Evolutionary conservation across 164 flowering plant genomes (phyloP).

Genomic region (Magnolia officinalis): DNA sequence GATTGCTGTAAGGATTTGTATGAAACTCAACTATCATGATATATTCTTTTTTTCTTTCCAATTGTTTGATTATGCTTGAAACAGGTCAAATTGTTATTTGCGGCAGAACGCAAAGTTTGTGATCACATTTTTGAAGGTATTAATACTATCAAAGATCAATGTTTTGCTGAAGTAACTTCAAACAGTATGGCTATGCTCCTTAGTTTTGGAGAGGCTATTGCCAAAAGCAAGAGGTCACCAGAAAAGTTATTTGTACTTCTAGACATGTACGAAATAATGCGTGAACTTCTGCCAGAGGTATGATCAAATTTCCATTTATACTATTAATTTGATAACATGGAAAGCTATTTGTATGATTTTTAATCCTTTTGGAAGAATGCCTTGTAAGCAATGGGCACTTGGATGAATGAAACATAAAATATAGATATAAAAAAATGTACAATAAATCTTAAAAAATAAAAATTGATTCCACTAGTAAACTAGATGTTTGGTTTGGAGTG

Average conservation of each 20-base stretch:
- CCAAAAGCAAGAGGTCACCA: constrained; percentile 96
- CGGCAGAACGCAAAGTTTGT: constrained; percentile 80
- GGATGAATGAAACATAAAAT: too few species aligned
- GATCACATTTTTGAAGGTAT: constrained; percentile 83
- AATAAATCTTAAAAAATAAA: not conserved
- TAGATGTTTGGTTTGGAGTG: not conserved
- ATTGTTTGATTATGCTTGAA: constrained; percentile 23
- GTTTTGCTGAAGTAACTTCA: constrained; percentile 86
- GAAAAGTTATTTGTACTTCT: constrained; percentile 92
- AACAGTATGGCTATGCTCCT: constrained; percentile 78
- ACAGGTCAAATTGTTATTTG: constrained; percentile 89
- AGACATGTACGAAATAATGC: constrained; percentile 97
- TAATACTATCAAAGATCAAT: constrained; percentile 61
- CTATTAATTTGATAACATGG: not conserved
- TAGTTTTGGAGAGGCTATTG: constrained; percentile 97
- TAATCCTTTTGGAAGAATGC: not conserved
- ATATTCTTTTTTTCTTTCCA: constrained; percentile 2
- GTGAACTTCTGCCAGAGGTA: constrained; percentile 92
- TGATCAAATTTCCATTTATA: not conserved
- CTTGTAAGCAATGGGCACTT: not conserved
- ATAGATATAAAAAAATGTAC: too few species aligned
- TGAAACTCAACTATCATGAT: not conserved
- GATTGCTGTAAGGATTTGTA: constrained; percentile 59
- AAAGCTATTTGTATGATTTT: not conserved
- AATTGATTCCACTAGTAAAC: not conserved